Conservation (phyloP, 805 yeast species). For the Teunomyces cretensis region DNA sequence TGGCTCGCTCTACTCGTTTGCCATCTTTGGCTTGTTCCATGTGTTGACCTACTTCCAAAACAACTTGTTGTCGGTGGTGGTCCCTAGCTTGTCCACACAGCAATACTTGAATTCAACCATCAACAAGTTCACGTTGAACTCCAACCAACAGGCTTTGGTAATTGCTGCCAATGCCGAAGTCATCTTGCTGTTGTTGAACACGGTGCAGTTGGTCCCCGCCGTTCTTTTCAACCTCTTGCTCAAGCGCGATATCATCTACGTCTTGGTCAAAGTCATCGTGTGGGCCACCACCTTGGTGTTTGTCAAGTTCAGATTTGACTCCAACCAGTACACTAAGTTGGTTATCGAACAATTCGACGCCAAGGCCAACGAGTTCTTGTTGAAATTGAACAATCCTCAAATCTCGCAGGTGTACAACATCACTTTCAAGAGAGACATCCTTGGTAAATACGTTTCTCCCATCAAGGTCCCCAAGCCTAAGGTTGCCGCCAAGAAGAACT, state of each 20-base stretch:
- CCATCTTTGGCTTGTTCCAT: slow-evolving; percentile 39
- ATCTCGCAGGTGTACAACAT: slow-evolving; percentile 17
- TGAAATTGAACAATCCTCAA: slow-evolving; percentile 10
- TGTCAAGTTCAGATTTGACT: slow-evolving; percentile 35
- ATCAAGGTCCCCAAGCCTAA: slow-evolving; percentile 26
- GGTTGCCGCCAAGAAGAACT: slow-evolving; percentile 8
- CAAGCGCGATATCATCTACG: slow-evolving; percentile 21
- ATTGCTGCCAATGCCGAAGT: slow-evolving; percentile 40
- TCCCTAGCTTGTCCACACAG: slow-evolving; percentile 34
- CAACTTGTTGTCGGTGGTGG: slow-evolving; percentile 24
- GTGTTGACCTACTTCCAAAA: slow-evolving; percentile 38
- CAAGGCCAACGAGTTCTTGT: slow-evolving; percentile 29
- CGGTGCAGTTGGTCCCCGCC: slow-evolving; percentile 25
- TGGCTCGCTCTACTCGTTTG: slow-evolving; percentile 39
- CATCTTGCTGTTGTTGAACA: slow-evolving; percentile 22
- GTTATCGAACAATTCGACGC: slow-evolving; percentile 48
- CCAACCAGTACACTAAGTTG: slow-evolving; percentile 30
- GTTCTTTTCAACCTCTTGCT: slow-evolving; percentile 22
- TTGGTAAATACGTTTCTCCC: slow-evolving; percentile 17
- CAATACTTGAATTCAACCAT: slow-evolving; percentile 29
- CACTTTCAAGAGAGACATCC: slow-evolving; percentile 16
- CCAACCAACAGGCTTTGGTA: slow-evolving; percentile 36
- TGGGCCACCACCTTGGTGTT: slow-evolving; percentile 29
- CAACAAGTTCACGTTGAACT: slow-evolving; percentile 28
- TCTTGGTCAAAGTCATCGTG: slow-evolving; percentile 36